Base-by-base conservation (phyloP, 2,329 filamentous ascomycete genomes). In the Monosporascus ibericus region DNA sequence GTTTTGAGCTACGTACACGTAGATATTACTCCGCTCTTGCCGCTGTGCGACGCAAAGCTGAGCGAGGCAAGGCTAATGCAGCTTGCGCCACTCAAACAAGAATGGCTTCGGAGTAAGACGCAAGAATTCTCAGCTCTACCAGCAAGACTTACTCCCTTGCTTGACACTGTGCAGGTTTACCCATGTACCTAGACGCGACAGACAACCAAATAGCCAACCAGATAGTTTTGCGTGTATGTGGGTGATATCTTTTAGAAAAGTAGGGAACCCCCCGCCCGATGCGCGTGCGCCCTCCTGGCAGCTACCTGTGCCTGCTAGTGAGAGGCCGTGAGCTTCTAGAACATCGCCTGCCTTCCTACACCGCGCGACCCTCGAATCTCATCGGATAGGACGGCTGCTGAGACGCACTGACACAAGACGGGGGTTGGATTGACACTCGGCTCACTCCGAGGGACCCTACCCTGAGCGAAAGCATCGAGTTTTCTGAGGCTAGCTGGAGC, bases 241-340 rank as follows among this genome's bases (percentile, higher is more conserved):
- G 9, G 30, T 14, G 30, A 30, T 30, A 9, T 30, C 27, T 30
- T 30, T 30, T 30, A 11, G 27, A 30, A 30, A 30, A 4, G 27
- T 9, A 50, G 54, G 55, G 54, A 27, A 47, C 50, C 56, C 27
- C 9, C 27, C 27, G 9, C 27, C 9, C 1, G 9, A 30, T 30
- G 9, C 9, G 8, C 14, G 30, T 34, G 30, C 30, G 30, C 30
- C 30, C 11, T 34, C 30, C 4, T 34, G 30, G 30, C 9, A 1
- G 9, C 27, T 30, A 30, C 6, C 27, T 11, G 27, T 30, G 27
- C 9, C 27, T 30, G 27, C 9, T 5, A 30, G 42, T 20, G 17
- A 44, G 24, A 44, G 11, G n/a, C 15, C 5, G 17, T 15, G 24
- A 30, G 14, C 14, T 25, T 46, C 42, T 30, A 46, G 42, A n/a